Evolutionary conservation across 2,329 filamentous ascomycete genomes (phyloP), one percentile per base, ranked within the genome.

Genomic region (Fusarium oxysporum): DNA sequence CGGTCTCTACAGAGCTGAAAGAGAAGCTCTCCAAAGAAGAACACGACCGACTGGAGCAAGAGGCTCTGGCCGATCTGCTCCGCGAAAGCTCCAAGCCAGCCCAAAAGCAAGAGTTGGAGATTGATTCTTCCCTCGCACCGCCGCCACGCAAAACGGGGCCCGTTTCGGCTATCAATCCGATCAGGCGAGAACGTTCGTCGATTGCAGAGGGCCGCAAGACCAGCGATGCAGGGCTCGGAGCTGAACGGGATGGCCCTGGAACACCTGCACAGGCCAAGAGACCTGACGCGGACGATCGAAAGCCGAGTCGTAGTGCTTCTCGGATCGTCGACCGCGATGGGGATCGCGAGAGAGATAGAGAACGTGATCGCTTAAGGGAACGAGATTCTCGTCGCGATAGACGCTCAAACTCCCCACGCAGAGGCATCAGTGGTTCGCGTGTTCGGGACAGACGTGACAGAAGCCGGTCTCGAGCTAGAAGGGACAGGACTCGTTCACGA

Each of bases 11-110:
- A 62, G 83, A 86, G 45, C 78, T 84, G 44, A 87, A 88, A 78
- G 86, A 89, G 76, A 83, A 87, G 54, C 83, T 90, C 16, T 87
- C 87, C 11, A 86, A 89, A 67, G 88, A 90, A 71, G 88, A 91
- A 43, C 85, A 87, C 32, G 86, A 89, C 60, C 83, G 85, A 23
- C 83, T 91, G 12, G 89, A 91, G 74, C 85, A 87, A 74, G 87
- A 90, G 72, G 89, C 89, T 3, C 80, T 91, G 65, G 87, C 86
- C 25, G 87, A 91, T 67, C 83, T 91, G 19, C 79, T 91, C 17
- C 84, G 89, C n/a, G 89, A 90, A 74, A 90, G 88, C 79, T 88
- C 85, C 59, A 85, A 85, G 47, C 82, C 83, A 32, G 79, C 83
- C 7, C 81, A 83, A 6, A 86, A 86, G 66, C 84, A 86, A 12